phyloP scores from a whole-genome alignment of 192 early-diverging fungal species.

The Coemansia sp. region DNA sequence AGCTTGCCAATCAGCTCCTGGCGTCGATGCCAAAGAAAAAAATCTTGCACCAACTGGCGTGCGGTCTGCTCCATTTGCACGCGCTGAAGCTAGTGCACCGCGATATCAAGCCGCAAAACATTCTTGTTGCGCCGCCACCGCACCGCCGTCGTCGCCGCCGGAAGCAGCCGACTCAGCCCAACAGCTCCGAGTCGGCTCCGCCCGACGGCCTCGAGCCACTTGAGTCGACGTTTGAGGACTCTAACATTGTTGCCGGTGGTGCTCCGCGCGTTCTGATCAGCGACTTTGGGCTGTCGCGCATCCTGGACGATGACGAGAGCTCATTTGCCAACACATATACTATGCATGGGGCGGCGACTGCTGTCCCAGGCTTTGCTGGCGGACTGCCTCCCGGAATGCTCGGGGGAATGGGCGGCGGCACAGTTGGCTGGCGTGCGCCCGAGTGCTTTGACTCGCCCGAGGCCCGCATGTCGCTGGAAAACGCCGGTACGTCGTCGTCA shows the following conservation, averaged over 20 bases:
- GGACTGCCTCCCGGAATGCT: conserved; percentile 41
- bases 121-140: conserved; percentile 72
- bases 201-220: neutral
- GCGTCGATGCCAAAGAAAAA: conserved; percentile 55
- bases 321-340: conserved; percentile 90
- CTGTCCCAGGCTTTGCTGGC: neutral
- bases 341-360: conserved; percentile 48
- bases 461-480: conserved; percentile 17
- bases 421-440: conserved; percentile 95
- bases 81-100: conserved; percentile 95
- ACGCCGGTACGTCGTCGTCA: neutral
- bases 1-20: conserved; percentile 50
- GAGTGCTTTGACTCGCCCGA: conserved; percentile 69
- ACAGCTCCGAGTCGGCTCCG: conserved; percentile 4
- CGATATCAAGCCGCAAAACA: conserved; percentile 97
- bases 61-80: conserved; percentile 87
- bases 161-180: conserved; percentile 4
- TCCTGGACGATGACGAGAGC: conserved; percentile 89
- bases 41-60: conserved; percentile 82
- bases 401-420: conserved; percentile 68
- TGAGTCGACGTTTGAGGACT: conserved; percentile 20
- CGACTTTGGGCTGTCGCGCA: conserved; percentile 96
- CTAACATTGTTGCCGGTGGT: conserved; percentile 30
- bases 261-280: conserved; percentile 81
- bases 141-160: conserved; percentile 42